Percentiles rank a stretch among this genome's conserved stretches.
Evolutionary conservation across 2,329 filamentous ascomycete genomes (phyloP).

Genomic region (Pseudomassariella vexata): DNA sequence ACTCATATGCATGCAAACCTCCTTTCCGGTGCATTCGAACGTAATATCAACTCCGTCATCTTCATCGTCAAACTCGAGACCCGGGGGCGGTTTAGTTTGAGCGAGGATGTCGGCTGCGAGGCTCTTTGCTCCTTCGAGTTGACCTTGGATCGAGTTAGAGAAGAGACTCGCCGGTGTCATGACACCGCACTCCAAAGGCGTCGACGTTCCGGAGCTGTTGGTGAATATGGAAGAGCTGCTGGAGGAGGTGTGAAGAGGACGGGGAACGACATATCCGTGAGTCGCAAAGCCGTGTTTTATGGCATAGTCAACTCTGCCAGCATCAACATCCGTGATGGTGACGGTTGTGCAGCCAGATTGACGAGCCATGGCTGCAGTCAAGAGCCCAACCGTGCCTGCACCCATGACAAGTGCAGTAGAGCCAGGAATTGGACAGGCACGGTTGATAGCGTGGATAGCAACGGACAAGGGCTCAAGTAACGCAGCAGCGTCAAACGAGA

Average conservation of each 20-base stretch:
- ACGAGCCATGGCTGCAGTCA: slow-evolving; percentile 57
- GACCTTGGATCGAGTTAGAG: slow-evolving; percentile 36
- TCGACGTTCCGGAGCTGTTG: slow-evolving; percentile 39
- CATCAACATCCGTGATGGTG: slow-evolving; percentile 56
- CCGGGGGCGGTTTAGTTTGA: slow-evolving; percentile 24
- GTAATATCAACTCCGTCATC: slow-evolving; percentile 63
- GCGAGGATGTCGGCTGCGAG: slow-evolving; percentile 45
- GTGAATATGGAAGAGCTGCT: slow-evolving; percentile 37
- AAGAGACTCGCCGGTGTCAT: slow-evolving; percentile 40
- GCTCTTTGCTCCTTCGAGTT: slow-evolving; percentile 44
- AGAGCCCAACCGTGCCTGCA: slow-evolving; percentile 56
- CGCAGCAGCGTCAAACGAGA: slow-evolving; percentile 55
- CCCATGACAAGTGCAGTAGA: slow-evolving; percentile 59
- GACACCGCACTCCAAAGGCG: slow-evolving; percentile 32
- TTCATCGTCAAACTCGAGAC: slow-evolving; percentile 42
- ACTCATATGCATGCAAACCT: slow-evolving; percentile 68
- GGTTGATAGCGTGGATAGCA: slow-evolving; percentile 55
- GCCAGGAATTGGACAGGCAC: slow-evolving; percentile 44
- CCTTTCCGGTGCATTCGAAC: slow-evolving; percentile 75
- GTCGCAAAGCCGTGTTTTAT: slow-evolving; percentile 54
- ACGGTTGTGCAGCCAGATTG: slow-evolving; percentile 54
- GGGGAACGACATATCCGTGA: slow-evolving; percentile 49
- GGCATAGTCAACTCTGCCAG: slow-evolving; percentile 54
- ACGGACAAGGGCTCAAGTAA: slow-evolving; percentile 58
- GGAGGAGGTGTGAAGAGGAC: slow-evolving; percentile 34